Base-by-base conservation (phyloP, 2,329 filamentous ascomycete species). In the Pseudovirgaria hyperparasitica region DNA sequence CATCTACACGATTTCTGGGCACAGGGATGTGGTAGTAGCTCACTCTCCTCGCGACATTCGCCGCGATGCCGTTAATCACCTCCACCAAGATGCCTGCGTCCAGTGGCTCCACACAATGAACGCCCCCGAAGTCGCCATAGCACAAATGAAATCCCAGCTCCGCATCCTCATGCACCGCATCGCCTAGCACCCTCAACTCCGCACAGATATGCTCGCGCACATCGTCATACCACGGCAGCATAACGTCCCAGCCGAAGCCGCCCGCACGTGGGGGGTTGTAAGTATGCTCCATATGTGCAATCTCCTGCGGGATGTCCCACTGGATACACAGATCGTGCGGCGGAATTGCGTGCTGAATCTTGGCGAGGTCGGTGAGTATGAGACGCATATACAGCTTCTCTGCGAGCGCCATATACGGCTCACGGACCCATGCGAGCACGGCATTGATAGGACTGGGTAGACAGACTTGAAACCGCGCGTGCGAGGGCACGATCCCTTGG, bases 71-170 rank as follows among this genome's bases (percentile, higher is more conserved):
- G 21, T 54, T 56, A 4, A 48, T 52, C 13, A 62, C 33, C 9
- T 58, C 48, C 5, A 61, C 54, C 16, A 56, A 19, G 1, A 50
- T 16, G 0, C 30, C 36, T 21, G 48, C 39, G 23, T 58, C 53
- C 6, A 43, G 41, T 0, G 62, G 60, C 28, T 65, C 53, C n/a
- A 54, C 32, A 33, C 58, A 63, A 37, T 63, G 60, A 26, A 42
- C 39, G 37, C 63, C 59, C 1, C 45, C 39, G 4, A 57, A 42
- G 32, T 65, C 60, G 9, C 61, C 62, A 35, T 65, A 65, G 41
- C 62, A 65, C 12, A 65, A 45, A 37, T 65, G 61, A 17, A 59
- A 48, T 0, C 58, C 61, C 28, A 64, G 23, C 20, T 58, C 48
- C 1, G 63, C 53, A 32, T 51, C 46, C 5, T 39, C 17, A 18